These are phyloP conservation scores for Oryza punctata DNA, from an alignment of 176 grass and related monocot genomes.

Conservation along the genomic window DNA sequence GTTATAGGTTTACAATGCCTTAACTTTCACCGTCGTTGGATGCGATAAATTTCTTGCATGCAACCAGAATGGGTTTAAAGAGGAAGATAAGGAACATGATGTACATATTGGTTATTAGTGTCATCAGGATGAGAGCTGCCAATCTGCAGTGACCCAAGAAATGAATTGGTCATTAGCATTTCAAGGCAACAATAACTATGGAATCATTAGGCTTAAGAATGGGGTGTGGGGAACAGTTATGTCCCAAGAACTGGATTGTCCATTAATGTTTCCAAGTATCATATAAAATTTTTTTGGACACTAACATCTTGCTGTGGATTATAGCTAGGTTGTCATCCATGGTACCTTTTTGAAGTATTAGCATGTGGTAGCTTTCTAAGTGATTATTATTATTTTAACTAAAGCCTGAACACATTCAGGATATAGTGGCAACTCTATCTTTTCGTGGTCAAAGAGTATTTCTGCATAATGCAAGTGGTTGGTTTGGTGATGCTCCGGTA, in stretches of 20 bases:
- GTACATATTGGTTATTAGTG: conserved; percentile 3
- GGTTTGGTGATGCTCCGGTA: conserved; percentile 88
- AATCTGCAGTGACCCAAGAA: conserved; percentile 25
- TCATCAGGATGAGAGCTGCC: not conserved
- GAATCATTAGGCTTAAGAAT: not conserved
- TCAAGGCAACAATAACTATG: not conserved
- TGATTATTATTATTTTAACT: conserved; percentile 38
- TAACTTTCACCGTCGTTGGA: not conserved
- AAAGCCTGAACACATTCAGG: conserved; percentile 56
- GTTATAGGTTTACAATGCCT: conserved; percentile 3
- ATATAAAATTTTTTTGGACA: not conserved
- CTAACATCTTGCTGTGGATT: not conserved
- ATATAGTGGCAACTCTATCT: conserved; percentile 66
- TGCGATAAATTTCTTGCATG: not conserved
- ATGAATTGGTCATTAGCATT: conserved; percentile 12
- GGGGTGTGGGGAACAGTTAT: not conserved
- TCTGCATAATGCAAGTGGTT: conserved; percentile 97
- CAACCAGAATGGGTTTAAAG: not conserved
- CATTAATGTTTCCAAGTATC: conserved; percentile 10
- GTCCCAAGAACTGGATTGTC: conserved; percentile 16
- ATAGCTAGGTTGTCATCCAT: not conserved
- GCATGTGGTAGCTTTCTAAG: conserved; percentile 18
- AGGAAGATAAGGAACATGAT: conserved; percentile 16
- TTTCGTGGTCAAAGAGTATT: conserved; percentile 99
- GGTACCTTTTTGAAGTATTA: conserved; percentile 21